Evolutionary conservation across 73 alveolate genomes (phyloP).

Genomic region (Symbiodinium natans): DNA sequence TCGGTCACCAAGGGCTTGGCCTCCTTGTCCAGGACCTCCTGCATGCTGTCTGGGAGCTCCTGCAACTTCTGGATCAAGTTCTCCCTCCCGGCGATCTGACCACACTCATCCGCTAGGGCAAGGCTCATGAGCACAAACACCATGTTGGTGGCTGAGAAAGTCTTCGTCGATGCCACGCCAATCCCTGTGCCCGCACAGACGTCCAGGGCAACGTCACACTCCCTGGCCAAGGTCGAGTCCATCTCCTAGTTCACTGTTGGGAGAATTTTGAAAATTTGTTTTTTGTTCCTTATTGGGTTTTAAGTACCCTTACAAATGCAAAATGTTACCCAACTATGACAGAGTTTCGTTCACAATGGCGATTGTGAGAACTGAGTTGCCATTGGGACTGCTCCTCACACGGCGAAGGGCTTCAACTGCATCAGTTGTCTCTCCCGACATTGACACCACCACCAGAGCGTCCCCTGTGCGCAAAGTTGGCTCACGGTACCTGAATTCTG

Average conservation of each 20-base stretch:
- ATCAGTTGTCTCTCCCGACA: constrained; percentile 83
- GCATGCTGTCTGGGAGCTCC: constrained; percentile 63
- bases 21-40: constrained; percentile 78
- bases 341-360: constrained; percentile 73
- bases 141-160: constrained; percentile 69
- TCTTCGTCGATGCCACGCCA: constrained; percentile 82
- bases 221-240: constrained; percentile 51
- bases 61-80: constrained; percentile 26
- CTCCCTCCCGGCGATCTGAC: constrained; percentile 28
- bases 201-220: constrained; percentile 42
- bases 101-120: constrained; percentile 73
- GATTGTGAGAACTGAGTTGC: constrained; percentile 17
- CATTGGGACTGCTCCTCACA: not conserved
- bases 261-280: too few relatives aligned
- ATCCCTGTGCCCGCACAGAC: constrained; percentile 76
- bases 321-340: too few relatives aligned
- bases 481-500: constrained; percentile 69
- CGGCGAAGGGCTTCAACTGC: constrained; percentile 80
- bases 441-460: constrained; percentile 46
- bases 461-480: constrained; percentile 70
- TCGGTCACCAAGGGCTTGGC: constrained; percentile 49
- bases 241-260: too few relatives aligned
- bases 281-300: too few relatives aligned
- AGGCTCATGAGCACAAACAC: constrained; percentile 73
- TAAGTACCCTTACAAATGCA: too few relatives aligned